phyloP scores from a whole-genome alignment of 2,329 filamentous ascomycete species.

The Pestalotiopsis sp. region DNA sequence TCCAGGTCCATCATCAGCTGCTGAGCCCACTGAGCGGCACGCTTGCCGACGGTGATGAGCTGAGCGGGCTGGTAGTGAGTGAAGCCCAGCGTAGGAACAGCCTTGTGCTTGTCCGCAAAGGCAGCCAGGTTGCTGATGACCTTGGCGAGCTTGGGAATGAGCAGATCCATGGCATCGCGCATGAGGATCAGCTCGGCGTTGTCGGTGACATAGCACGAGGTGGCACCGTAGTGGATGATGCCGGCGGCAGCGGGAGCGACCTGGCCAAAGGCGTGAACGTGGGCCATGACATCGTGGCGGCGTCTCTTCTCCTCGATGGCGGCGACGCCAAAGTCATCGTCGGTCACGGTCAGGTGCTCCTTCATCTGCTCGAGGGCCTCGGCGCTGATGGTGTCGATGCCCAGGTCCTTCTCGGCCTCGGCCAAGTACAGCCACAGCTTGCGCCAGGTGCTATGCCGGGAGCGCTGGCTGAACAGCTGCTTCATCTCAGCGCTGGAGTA shows the following conservation, averaged over 20 bases:
- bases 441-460: constrained; percentile 77
- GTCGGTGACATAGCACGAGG: constrained; percentile 66
- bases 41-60: constrained; percentile 58
- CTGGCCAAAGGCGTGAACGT: constrained; percentile 75
- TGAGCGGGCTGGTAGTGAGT: constrained; percentile 67
- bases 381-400: constrained; percentile 68
- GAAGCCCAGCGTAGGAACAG: constrained; percentile 73
- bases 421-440: constrained; percentile 85
- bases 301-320: constrained; percentile 75
- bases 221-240: constrained; percentile 79
- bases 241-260: constrained; percentile 56
- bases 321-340: constrained; percentile 76
- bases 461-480: constrained; percentile 77
- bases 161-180: constrained; percentile 72
- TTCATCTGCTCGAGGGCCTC: constrained; percentile 80
- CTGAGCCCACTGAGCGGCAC: constrained; percentile 73
- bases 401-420: constrained; percentile 79
- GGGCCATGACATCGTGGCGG: constrained; percentile 66
- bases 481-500: constrained; percentile 62
- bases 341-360: constrained; percentile 72
- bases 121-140: constrained; percentile 73
- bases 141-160: constrained; percentile 77
- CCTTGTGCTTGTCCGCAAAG: constrained; percentile 76
- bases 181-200: constrained; percentile 62
- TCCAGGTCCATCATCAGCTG: constrained; percentile 76